These are phyloP conservation scores for Urtica urens DNA, from an alignment of 306 rosid species.

Conservation along the genomic window DNA sequence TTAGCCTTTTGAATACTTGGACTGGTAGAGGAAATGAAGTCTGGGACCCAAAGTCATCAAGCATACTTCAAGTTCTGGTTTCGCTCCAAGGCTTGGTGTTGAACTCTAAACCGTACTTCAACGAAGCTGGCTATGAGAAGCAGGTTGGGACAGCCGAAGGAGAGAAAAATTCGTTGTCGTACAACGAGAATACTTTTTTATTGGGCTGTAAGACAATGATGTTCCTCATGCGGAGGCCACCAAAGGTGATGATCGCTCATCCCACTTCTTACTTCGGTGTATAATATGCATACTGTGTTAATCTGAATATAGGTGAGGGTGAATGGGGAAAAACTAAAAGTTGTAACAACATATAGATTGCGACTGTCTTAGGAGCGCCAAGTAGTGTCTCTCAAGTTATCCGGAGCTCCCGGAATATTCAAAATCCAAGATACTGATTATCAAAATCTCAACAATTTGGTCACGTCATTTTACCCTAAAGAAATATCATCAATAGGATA, in stretches of 20 bases:
- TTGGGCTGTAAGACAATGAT: constrained; percentile 89
- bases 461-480: no score
- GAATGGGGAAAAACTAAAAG: no score
- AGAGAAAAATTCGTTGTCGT: constrained; percentile 89
- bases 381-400: no score
- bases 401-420: no score
- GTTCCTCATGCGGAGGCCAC: constrained; percentile 86
- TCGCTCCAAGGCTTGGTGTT: constrained; percentile 94
- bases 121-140: constrained; percentile 98
- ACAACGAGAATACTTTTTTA: constrained; percentile 89
- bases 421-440: no score
- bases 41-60: constrained; percentile 95
- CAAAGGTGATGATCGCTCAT: constrained; percentile 46
- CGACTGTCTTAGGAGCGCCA: no score
- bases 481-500: no score
- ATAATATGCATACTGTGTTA: background rate
- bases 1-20: constrained; percentile 98
- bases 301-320: no score
- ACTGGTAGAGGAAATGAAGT: constrained; percentile 98
- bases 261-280: background rate
- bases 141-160: constrained; percentile 98
- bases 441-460: no score
- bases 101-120: constrained; percentile 91
- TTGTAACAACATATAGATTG: no score
- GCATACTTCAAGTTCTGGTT: constrained; percentile 97